A percentile compares a stretch with the other conserved stretches of the same genome.
Conservation (phyloP, 257 asterid species). For the Penstemon newberryi region DNA sequence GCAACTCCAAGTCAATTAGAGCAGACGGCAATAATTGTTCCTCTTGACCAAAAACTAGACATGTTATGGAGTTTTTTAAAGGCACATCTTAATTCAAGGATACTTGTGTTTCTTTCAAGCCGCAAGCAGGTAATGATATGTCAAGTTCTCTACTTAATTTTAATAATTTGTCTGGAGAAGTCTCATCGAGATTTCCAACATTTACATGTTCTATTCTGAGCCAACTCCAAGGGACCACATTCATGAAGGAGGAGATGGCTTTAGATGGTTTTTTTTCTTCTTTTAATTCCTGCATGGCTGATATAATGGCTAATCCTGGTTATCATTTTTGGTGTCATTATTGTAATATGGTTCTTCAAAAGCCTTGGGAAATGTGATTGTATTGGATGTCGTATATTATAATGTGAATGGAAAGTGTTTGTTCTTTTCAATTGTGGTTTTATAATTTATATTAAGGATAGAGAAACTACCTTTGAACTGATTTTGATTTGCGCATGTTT, state of each 20-base stretch:
- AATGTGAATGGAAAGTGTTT: not conserved
- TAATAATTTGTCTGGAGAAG: slow-evolving; percentile 13
- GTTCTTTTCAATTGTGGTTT: not conserved
- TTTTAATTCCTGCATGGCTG: not conserved
- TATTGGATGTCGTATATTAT: too few relatives aligned
- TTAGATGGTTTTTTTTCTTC: not conserved
- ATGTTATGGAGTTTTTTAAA: slow-evolving; percentile 92
- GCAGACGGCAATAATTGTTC: slow-evolving; percentile 76
- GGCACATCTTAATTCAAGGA: slow-evolving; percentile 80
- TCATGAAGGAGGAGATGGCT: slow-evolving; percentile 7
- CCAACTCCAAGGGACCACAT: not conserved
- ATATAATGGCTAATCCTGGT: not conserved
- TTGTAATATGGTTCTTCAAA: not conserved
- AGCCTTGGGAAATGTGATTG: not conserved
- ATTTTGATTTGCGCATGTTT: not conserved
- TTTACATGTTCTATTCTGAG: not conserved
- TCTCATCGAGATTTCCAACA: slow-evolving; percentile 9
- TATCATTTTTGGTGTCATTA: not conserved
- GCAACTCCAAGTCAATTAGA: slow-evolving; percentile 85
- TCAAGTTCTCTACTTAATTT: not conserved
- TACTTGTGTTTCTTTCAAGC: slow-evolving; percentile 80
- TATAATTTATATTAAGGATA: not conserved
- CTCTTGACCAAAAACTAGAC: slow-evolving; percentile 88
- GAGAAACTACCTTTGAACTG: not conserved
- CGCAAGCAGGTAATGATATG: slow-evolving; percentile 80